Conservation (phyloP, 208 protist species). For the Trypanosoma theileri region DNA sequence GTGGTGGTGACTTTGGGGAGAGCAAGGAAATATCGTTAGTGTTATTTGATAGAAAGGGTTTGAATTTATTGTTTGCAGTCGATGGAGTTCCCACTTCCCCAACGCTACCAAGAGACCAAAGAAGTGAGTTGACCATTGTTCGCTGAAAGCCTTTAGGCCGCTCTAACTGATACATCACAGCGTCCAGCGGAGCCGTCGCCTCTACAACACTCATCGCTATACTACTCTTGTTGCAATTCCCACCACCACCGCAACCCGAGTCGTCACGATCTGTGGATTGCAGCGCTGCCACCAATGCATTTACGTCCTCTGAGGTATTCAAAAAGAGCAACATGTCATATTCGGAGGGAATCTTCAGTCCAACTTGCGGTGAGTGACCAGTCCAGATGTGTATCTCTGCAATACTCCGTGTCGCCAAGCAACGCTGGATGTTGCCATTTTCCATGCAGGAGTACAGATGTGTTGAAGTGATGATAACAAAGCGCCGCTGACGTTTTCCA, state of each 20-base stretch:
- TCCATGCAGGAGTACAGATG: slow-evolving; percentile 27
- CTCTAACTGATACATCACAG: slow-evolving; percentile 12
- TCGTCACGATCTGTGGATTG: neutral
- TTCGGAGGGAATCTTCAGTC: slow-evolving; percentile 15
- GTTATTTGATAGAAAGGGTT: slow-evolving; percentile 5
- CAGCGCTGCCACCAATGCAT: slow-evolving; percentile 2
- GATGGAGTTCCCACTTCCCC: slow-evolving; percentile 2
- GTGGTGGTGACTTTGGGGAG: neutral
- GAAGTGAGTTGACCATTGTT: neutral
- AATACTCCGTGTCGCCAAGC: slow-evolving; percentile 5
- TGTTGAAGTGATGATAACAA: slow-evolving; percentile 20
- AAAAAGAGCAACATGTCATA: slow-evolving; percentile 26
- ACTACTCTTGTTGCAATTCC: neutral
- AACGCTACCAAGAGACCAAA: slow-evolving; percentile 11
- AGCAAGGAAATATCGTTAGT: neutral
- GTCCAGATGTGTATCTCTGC: slow-evolving; percentile 9
- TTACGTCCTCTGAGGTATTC: neutral
- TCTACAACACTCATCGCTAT: slow-evolving; percentile 1
- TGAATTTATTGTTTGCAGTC: neutral
- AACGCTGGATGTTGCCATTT: slow-evolving; percentile 23
- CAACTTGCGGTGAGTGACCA: slow-evolving; percentile 9
- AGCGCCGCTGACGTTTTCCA: slow-evolving; percentile 17
- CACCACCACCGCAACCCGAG: neutral
- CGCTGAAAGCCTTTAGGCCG: slow-evolving; percentile 14
- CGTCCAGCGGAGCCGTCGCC: neutral